Evolutionary conservation across 1,139 yeast genomes (phyloP), one percentile per base, ranked within the genome.

Genomic region (Kodamaea alishanica): DNA sequence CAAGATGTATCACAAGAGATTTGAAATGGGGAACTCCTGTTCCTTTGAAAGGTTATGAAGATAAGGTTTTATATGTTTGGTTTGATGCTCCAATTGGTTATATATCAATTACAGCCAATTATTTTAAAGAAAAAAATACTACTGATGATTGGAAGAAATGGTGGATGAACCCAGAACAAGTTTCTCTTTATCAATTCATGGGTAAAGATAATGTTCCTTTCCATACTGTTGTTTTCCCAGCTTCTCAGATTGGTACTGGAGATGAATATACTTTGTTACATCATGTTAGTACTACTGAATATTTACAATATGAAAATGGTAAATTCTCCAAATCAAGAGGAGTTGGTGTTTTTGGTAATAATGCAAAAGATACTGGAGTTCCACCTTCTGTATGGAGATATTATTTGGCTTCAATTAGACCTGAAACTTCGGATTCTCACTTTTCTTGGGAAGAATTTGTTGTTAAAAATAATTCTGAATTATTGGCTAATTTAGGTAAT

Each of bases 161-260:
- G 94, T 92, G 99, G 99, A 84, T 80, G 65, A 74, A 85, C 58
- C 95, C 95, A 15, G 89, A 89, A 41, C 52, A 77, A 50, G 96
- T 92, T 47, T 70, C 85, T 51, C 71, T 94, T 49, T 89, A 86
- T 63, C 98, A 92, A 70, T 92, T 92, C 63, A 92, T 92, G 99
- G 99, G 99, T 68, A 92, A 92, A 67, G 99, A 92, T 64, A 92
- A 92, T 57, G 97, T 90, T 52, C 97, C 97, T 30, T 92, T 92
- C 87, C 99, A 92, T 59, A 85, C 96, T 1, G 98, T 94, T 43
- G 95, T 92, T 42, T 92, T 90, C 87, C 99, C 99, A 45, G 81
- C 94, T 33, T 70, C 95, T 30, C 84, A 83, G 64, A 69, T 92
- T 37, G 99, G 97, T 63, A 90, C 98, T 20, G 68, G 75, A 24